These are phyloP conservation scores for Byssochlamys sp. DNA, from an alignment of 2,329 filamentous ascomycete genomes.

Conservation along the genomic window DNA sequence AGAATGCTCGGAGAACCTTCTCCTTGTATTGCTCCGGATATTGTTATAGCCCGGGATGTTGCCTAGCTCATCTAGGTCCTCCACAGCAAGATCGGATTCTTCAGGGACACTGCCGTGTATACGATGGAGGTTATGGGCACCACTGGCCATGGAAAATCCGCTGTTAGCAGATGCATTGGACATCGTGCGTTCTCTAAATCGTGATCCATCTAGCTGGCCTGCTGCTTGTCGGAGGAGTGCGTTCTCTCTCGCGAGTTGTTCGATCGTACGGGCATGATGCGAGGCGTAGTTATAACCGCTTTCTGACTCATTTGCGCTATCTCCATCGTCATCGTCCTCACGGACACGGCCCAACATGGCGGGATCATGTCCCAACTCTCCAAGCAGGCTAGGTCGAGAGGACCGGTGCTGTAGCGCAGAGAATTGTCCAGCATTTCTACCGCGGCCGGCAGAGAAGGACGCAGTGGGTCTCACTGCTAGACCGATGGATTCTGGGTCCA, in stretches of 20 bases:
- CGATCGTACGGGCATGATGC: slow-evolving; percentile 36
- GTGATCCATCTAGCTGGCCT: slow-evolving; percentile 26
- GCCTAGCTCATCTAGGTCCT: slow-evolving; percentile 37
- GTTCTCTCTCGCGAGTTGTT: slow-evolving; percentile 40
- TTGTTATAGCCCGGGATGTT: slow-evolving; percentile 31
- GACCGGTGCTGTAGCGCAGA: slow-evolving; percentile 69
- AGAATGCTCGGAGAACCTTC: slow-evolving; percentile 38
- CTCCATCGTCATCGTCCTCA: slow-evolving; percentile 40
- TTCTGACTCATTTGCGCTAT: slow-evolving; percentile 31
- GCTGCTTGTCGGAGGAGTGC: slow-evolving; percentile 38
- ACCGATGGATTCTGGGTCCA: slow-evolving; percentile 55
- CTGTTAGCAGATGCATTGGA: slow-evolving; percentile 30
- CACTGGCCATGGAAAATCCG: slow-evolving; percentile 22
- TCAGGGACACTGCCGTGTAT: slow-evolving; percentile 35
- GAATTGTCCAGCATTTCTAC: slow-evolving; percentile 41
- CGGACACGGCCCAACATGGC: slow-evolving; percentile 38
- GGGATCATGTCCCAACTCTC: slow-evolving; percentile 38
- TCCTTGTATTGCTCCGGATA: slow-evolving; percentile 26
- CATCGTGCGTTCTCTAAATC: slow-evolving; percentile 32
- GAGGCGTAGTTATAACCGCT: slow-evolving; percentile 26
- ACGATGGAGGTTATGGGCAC: slow-evolving; percentile 27
- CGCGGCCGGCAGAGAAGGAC: slow-evolving; percentile 22
- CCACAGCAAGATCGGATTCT: slow-evolving; percentile 34
- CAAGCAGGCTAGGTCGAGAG: slow-evolving; percentile 48
- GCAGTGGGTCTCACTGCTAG: slow-evolving; percentile 23